Percentiles rank a stretch among this genome's conserved stretches.
Evolutionary conservation across 148 eudicot species (phyloP).

Genomic region (Fagopyrum tataricum): DNA sequence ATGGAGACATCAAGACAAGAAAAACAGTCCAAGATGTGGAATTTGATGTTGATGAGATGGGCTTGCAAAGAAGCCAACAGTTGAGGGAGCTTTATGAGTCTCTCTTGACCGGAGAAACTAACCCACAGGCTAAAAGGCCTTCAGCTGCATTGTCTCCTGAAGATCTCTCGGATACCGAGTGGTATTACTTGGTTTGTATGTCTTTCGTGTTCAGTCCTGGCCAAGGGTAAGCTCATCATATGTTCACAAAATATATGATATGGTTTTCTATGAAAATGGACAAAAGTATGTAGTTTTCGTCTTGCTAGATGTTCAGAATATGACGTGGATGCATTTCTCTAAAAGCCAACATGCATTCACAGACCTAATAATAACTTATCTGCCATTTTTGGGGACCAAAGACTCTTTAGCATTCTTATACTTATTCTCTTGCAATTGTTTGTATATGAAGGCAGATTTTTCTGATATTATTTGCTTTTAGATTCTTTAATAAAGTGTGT

Average conservation of each 20-base stretch:
- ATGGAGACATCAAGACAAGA: constrained; percentile 79
- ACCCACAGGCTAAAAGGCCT: constrained; percentile 53
- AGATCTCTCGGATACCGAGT: constrained; percentile 64
- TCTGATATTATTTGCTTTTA: not conserved
- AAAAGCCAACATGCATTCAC: not conserved
- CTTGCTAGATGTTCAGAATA: not conserved
- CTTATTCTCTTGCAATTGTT: not conserved
- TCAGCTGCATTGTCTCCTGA: constrained; percentile 71
- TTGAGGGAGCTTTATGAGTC: constrained; percentile 56
- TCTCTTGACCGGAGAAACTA: constrained; percentile 32
- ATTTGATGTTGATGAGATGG: constrained; percentile 32
- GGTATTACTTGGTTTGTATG: constrained; percentile 80
- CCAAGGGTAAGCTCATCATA: constrained; percentile 39
- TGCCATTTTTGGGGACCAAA: constrained; percentile 1
- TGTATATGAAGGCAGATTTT: not conserved
- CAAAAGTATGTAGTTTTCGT: not conserved
- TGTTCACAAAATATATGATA: not conserved
- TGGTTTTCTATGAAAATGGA: not conserved
- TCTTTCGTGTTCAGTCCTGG: constrained; percentile 43
- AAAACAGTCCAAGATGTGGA: constrained; percentile 56
- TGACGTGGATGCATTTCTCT: not conserved
- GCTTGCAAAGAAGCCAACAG: constrained; percentile 65
- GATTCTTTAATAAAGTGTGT: not conserved
- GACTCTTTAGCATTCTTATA: not conserved
- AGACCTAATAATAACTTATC: not conserved